phyloP scores from a whole-genome alignment of 1,139 yeast genomes.

The Yamadazyma mexicana region DNA sequence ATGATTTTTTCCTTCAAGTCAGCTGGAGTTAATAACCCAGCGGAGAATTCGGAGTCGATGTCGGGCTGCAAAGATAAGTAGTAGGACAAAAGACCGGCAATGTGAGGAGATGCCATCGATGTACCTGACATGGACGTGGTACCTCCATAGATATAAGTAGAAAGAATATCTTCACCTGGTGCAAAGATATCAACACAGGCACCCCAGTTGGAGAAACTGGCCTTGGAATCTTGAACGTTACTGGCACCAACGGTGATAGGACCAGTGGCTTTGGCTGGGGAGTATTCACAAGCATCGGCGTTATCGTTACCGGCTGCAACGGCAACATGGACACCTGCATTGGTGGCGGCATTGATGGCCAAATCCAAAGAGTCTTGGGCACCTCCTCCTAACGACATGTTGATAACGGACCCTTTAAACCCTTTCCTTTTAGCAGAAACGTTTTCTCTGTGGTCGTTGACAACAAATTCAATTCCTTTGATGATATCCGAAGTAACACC shows the following conservation, averaged over 20 bases:
- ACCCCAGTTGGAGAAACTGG: conserved; percentile 82
- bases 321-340: conserved; percentile 78
- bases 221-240: conserved; percentile 71
- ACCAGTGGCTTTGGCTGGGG: conserved; percentile 77
- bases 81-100: conserved; percentile 87
- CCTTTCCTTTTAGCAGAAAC: conserved; percentile 59
- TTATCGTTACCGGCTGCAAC: conserved; percentile 90
- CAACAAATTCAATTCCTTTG: conserved; percentile 79
- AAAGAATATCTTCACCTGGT: conserved; percentile 78
- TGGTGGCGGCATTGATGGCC: conserved; percentile 83
- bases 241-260: conserved; percentile 86
- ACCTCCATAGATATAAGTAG: conserved; percentile 86
- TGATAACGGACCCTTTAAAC: conserved; percentile 83
- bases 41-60: conserved; percentile 69
- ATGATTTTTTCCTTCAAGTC: conserved; percentile 88
- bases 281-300: conserved; percentile 80
- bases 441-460: conserved; percentile 59
- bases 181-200: conserved; percentile 84
- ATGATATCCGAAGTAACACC: conserved; percentile 82
- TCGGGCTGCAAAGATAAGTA: conserved; percentile 90
- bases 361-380: conserved; percentile 71
- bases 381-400: conserved; percentile 90
- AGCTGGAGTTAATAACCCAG: conserved; percentile 70
- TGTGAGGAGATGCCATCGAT: conserved; percentile 98
- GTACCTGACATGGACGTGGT: conserved; percentile 96